Evolutionary conservation across 2,329 filamentous ascomycete genomes (phyloP).

Genomic region (Mycosphaerella sp.): DNA sequence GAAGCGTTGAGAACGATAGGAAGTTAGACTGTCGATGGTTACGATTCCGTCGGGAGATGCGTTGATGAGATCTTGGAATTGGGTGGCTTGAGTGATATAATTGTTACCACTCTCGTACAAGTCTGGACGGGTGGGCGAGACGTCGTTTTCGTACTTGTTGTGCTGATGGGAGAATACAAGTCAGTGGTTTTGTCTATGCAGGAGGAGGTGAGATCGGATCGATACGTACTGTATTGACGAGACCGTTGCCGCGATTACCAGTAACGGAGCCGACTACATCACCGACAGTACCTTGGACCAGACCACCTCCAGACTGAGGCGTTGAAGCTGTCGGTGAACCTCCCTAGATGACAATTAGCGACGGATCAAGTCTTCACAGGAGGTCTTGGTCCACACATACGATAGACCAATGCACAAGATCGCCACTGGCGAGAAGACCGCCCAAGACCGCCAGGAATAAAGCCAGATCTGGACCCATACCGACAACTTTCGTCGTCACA

Average conservation of each 20-base stretch:
- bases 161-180: constrained; percentile 14
- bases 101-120: constrained; percentile 30
- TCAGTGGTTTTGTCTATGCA: not conserved
- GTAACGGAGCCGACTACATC: constrained; percentile 3
- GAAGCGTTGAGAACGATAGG: constrained; percentile 18
- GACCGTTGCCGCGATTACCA: constrained; percentile 12
- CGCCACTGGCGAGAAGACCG: constrained; percentile 14
- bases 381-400: too few species aligned
- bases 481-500: constrained; percentile 27
- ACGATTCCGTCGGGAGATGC: constrained; percentile 19
- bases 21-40: constrained; percentile 15
- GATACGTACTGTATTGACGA: constrained; percentile 14
- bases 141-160: constrained; percentile 36
- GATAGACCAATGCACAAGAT: constrained; percentile 14
- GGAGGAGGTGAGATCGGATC: too few species aligned
- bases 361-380: too few species aligned
- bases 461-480: constrained; percentile 31
- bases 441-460: constrained; percentile 18
- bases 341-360: not conserved
- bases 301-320: not conserved
- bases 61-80: constrained; percentile 29
- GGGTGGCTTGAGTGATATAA: constrained; percentile 21
- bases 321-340: constrained; percentile 10
- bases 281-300: not conserved
- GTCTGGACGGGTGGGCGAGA: constrained; percentile 31